These are phyloP conservation scores for Cutaneotrichosporon sp. DNA, from an alignment of 1,284 basidiomycete species.

Conservation along the genomic window DNA sequence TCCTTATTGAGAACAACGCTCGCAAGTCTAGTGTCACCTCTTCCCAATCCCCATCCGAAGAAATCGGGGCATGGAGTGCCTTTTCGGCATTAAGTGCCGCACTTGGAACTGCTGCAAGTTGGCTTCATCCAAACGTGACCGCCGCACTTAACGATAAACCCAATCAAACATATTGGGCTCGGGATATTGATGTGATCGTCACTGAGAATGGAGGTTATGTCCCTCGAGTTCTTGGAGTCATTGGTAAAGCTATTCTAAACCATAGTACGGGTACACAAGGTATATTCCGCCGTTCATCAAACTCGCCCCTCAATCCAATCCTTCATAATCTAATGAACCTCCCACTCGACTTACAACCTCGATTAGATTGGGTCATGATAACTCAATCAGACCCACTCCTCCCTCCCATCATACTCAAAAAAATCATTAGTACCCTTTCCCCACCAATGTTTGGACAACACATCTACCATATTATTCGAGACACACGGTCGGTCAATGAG, in stretches of 20 bases:
- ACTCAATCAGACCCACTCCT: slow-evolving; percentile 38
- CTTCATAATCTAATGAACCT: slow-evolving; percentile 33
- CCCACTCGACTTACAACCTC: slow-evolving; percentile 32
- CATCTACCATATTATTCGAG: slow-evolving; percentile 27
- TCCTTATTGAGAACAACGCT: slow-evolving; percentile 27
- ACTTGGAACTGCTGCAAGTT: slow-evolving; percentile 12
- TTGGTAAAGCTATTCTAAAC: slow-evolving; percentile 34
- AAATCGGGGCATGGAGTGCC: slow-evolving; percentile 7
- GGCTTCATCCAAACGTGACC: background rate
- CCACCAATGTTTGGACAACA: slow-evolving; percentile 27
- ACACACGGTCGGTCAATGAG: slow-evolving; percentile 18
- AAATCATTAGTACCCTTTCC: background rate
- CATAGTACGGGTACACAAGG: slow-evolving; percentile 38
- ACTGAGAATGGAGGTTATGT: slow-evolving; percentile 26
- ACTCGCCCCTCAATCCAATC: slow-evolving; percentile 28
- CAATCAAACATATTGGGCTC: slow-evolving; percentile 12
- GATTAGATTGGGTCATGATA: slow-evolving; percentile 37
- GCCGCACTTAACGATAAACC: background rate
- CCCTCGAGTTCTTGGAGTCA: slow-evolving; percentile 27
- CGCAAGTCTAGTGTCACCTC: background rate
- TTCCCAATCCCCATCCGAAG: background rate
- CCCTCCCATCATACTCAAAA: slow-evolving; percentile 30
- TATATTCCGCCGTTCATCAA: slow-evolving; percentile 33
- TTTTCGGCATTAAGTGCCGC: slow-evolving; percentile 10
- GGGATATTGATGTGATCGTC: slow-evolving; percentile 26